phyloP scores from a whole-genome alignment of 176 grass and related monocot species.

The Rhynchospora pubera region DNA sequence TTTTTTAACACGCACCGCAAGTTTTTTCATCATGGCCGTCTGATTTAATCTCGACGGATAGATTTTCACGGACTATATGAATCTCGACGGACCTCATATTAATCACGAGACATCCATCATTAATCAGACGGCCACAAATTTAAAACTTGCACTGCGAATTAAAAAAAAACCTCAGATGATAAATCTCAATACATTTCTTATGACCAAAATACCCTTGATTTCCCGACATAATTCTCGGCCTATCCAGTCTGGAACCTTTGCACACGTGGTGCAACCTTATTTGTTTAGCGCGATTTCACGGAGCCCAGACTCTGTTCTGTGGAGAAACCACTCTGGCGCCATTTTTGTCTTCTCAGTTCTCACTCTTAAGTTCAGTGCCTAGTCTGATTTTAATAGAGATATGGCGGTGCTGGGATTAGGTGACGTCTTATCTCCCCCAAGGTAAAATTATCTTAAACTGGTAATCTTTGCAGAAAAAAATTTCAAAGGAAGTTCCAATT shows the following conservation, averaged over 20 bases:
- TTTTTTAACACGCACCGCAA: no score
- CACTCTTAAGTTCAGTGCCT: background rate
- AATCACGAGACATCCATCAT: no score
- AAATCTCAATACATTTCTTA: background rate
- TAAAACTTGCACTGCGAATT: no score
- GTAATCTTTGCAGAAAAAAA: background rate
- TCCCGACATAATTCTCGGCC: background rate
- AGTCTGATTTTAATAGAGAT: background rate
- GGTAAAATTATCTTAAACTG: conserved; percentile 10
- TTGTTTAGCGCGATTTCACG: conserved; percentile 10
- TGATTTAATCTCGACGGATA: no score
- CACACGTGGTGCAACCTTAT: conserved; percentile 10
- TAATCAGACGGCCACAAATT: no score
- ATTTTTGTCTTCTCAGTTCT: conserved; percentile 13
- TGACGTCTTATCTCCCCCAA: background rate
- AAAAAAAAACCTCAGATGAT: no score
- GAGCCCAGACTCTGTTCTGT: background rate
- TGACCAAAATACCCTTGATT: background rate
- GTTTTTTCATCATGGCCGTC: no score
- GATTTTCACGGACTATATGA: no score
- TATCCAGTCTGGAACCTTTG: background rate
- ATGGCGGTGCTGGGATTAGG: conserved; percentile 33
- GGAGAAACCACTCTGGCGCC: conserved; percentile 6
- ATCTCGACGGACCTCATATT: no score
- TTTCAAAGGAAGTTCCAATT: background rate